Conservation (phyloP, 2,329 filamentous ascomycete genomes). For the Nothopassalora personata region DNA sequence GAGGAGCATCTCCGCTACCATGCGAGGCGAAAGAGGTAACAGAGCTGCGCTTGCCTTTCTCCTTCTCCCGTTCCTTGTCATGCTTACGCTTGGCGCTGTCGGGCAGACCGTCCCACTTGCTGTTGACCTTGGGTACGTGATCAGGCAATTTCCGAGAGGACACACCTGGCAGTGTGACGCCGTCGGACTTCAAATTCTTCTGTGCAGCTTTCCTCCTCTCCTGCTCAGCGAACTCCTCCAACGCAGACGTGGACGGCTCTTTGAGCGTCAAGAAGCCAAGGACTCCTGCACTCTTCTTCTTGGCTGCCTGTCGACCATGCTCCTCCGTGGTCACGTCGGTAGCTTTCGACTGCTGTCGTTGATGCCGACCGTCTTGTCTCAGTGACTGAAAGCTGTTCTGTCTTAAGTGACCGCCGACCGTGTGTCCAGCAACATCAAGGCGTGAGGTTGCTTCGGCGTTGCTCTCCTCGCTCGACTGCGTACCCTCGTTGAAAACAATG, state of each 20-base stretch:
- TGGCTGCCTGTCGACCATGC: conserved; percentile 10
- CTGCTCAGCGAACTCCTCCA: conserved; percentile 43
- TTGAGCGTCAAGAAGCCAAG: conserved; percentile 45
- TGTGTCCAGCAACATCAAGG: not conserved
- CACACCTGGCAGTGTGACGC: conserved; percentile 35
- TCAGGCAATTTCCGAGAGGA: conserved; percentile 44
- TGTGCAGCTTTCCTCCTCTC: conserved; percentile 30
- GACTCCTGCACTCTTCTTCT: conserved; percentile 36
- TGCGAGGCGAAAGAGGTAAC: not conserved
- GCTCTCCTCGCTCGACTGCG: conserved; percentile 7
- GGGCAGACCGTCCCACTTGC: conserved; percentile 51
- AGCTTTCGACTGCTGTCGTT: conserved; percentile 1
- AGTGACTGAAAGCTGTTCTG: not conserved
- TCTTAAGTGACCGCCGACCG: not conserved
- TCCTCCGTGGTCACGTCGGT: not conserved
- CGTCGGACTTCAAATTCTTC: conserved; percentile 27
- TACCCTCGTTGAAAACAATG: not conserved
- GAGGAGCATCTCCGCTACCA: not conserved
- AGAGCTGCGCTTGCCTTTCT: conserved; percentile 3
- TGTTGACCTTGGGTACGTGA: conserved; percentile 49
- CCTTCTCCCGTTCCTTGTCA: conserved; percentile 2
- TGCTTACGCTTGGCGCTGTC: conserved; percentile 34
- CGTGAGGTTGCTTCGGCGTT: conserved; percentile 1
- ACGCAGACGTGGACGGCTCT: conserved; percentile 45
- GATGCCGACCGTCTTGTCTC: not conserved